phyloP scores from a whole-genome alignment of 257 asterid genomes.

The Ilex asprella region DNA sequence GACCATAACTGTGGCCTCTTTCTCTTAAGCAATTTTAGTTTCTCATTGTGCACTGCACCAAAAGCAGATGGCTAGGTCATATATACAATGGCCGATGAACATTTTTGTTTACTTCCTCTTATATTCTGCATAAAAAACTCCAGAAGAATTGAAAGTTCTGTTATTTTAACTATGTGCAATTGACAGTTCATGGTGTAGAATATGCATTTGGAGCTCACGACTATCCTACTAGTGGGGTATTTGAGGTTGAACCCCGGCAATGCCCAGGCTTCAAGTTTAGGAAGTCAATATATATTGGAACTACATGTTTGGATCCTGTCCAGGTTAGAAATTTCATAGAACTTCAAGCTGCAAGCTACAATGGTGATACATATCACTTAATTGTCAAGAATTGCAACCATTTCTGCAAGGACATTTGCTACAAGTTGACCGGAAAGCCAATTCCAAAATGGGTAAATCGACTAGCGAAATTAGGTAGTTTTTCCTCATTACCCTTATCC shows the following conservation, averaged over 20 bases:
- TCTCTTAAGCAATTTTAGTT: too few relatives aligned
- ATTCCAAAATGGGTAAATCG: conserved; percentile 95
- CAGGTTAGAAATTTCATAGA: conserved; percentile 81
- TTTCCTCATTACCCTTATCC: neutral
- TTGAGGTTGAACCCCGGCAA: conserved; percentile 89
- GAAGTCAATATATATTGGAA: conserved; percentile 72
- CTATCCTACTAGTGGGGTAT: conserved; percentile 81
- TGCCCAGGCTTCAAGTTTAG: conserved; percentile 93
- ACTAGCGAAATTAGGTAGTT: conserved; percentile 79
- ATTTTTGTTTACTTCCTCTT: too few relatives aligned
- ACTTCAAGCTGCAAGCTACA: conserved; percentile 68
- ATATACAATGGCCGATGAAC: too few relatives aligned
- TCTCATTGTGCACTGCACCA: too few relatives aligned
- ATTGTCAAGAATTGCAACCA: conserved; percentile 93
- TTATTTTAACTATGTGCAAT: neutral
- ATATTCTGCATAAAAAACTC: too few relatives aligned
- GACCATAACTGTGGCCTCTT: too few relatives aligned
- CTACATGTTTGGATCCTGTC: conserved; percentile 48
- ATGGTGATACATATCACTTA: conserved; percentile 82
- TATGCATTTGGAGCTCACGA: conserved; percentile 95
- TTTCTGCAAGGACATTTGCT: conserved; percentile 83
- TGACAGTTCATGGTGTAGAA: conserved; percentile 82
- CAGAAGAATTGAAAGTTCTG: neutral
- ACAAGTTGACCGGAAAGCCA: conserved; percentile 65
- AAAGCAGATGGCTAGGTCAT: too few relatives aligned